phyloP scores from a whole-genome alignment of 306 rosid genomes.

The Vicia sativa region DNA sequence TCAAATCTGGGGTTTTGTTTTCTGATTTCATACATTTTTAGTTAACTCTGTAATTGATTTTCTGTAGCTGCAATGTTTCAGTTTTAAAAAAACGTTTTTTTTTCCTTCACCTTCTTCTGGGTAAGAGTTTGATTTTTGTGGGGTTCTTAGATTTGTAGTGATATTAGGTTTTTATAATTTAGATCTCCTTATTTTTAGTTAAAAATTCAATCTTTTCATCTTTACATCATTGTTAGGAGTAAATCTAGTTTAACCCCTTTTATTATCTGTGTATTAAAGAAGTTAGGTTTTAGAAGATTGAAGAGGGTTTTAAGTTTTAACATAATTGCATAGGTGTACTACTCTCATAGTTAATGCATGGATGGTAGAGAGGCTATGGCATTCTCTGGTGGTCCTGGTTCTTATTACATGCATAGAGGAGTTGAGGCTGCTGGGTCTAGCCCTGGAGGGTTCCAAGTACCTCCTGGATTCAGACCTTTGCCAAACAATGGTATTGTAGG shows the following conservation, averaged over 20 bases:
- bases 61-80: conserved; percentile 37
- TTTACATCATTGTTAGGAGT: conserved; percentile 23
- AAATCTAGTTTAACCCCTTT: conserved; percentile 36
- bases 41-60: conserved; percentile 35
- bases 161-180: conserved; percentile 28
- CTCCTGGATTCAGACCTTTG: conserved; percentile 77
- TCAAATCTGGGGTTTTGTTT: conserved; percentile 81
- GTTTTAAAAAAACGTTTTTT: conserved; percentile 21
- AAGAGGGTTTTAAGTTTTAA: conserved; percentile 29
- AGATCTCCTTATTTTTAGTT: conserved; percentile 34
- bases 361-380: conserved; percentile 97
- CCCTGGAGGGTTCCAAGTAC: conserved; percentile 60
- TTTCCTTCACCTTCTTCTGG: conserved; percentile 8
- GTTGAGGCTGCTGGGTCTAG: conserved; percentile 59
- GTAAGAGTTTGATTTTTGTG: conserved; percentile 20
- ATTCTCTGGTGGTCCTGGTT: conserved; percentile 79
- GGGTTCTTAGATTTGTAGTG: conserved; percentile 45
- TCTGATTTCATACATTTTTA: conserved; percentile 54
- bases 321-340: conserved; percentile 28
- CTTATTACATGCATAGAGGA: conserved; percentile 85
- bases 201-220: conserved; percentile 34
- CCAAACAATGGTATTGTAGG: conserved; percentile 55
- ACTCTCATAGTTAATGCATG: conserved; percentile 82
- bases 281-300: conserved; percentile 31
- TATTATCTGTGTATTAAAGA: conserved; percentile 20